These are phyloP conservation scores for Lenwebbia sp. DNA, from an alignment of 345 rosid species.

Conservation along the genomic window DNA sequence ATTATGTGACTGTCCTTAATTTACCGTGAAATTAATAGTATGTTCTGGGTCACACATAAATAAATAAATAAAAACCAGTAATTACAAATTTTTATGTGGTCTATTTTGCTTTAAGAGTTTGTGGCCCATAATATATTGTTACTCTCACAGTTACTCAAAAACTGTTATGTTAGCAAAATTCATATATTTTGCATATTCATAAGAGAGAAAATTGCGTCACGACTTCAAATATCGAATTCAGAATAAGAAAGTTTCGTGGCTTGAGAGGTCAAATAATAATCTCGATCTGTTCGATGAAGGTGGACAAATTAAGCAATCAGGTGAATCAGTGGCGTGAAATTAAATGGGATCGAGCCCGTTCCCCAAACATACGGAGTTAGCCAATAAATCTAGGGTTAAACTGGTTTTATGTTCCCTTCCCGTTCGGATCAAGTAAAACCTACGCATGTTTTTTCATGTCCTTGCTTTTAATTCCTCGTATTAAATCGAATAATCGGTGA, in stretches of 20 bases:
- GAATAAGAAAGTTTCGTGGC: background rate
- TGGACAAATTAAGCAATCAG: background rate
- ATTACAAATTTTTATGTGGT: no score
- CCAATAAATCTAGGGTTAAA: background rate
- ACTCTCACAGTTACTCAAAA: no score
- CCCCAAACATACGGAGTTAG: background rate
- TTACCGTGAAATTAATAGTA: no score
- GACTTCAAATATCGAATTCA: background rate
- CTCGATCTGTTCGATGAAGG: background rate
- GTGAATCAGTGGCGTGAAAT: fast-evolving
- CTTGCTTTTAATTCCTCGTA: background rate
- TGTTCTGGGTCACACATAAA: no score
- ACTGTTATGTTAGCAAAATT: no score
- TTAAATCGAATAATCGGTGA: background rate
- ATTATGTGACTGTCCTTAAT: no score
- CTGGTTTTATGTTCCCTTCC: background rate
- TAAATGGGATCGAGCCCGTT: background rate
- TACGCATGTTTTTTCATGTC: background rate
- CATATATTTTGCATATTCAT: background rate
- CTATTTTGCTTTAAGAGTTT: no score
- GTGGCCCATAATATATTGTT: no score
- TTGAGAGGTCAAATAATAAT: background rate
- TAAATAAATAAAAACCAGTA: no score
- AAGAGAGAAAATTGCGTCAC: background rate
- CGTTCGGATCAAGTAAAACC: background rate